Percentiles rank a stretch among this genome's conserved stretches.
These are phyloP conservation scores for Leishmania lainsoni DNA, from an alignment of 208 protist genomes.

Conservation along the genomic window DNA sequence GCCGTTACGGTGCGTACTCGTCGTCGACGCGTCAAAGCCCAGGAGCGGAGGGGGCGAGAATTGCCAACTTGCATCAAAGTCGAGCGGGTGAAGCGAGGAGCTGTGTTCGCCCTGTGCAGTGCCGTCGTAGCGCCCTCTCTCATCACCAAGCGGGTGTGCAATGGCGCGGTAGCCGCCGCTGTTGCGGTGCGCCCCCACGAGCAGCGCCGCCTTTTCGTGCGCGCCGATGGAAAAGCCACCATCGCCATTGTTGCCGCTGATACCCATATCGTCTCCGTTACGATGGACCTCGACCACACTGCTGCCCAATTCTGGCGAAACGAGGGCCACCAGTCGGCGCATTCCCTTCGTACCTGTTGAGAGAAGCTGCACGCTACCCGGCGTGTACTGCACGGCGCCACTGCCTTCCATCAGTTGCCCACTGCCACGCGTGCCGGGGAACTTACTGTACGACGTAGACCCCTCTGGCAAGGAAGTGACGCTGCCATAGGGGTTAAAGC, in stretches of 20 bases:
- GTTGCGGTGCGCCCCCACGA: background rate
- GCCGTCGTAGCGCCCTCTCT: slow-evolving; percentile 3
- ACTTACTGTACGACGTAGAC: slow-evolving; percentile 23
- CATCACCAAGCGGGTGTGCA: slow-evolving; percentile 1
- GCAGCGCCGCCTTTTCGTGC: background rate
- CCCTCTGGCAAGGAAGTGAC: slow-evolving; percentile 46
- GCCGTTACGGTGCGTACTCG: slow-evolving; percentile 25
- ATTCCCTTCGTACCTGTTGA: slow-evolving; percentile 22
- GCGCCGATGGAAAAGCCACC: background rate
- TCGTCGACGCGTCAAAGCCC: slow-evolving; percentile 39
- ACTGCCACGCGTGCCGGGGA: slow-evolving; percentile 14
- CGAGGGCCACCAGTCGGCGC: slow-evolving; percentile 26
- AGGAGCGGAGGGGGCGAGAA: slow-evolving; percentile 37
- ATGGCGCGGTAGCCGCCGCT: slow-evolving; percentile 16
- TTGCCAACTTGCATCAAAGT: slow-evolving; percentile 44
- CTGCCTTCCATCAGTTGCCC: slow-evolving; percentile 14
- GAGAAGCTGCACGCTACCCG: slow-evolving; percentile 33
- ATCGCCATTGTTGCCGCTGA: slow-evolving; percentile 3
- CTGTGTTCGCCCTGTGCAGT: slow-evolving; percentile 10
- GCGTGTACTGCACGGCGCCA: slow-evolving; percentile 17
- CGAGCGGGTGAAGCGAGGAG: slow-evolving; percentile 19
- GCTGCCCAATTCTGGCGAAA: slow-evolving; percentile 25
- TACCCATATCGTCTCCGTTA: slow-evolving; percentile 15
- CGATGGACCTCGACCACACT: slow-evolving; percentile 11
- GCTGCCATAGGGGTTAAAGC: slow-evolving; percentile 47